Evolutionary conservation across 2,329 filamentous ascomycete species (phyloP), one percentile per base, ranked within the genome.

Genomic region (Fusarium tupiense): DNA sequence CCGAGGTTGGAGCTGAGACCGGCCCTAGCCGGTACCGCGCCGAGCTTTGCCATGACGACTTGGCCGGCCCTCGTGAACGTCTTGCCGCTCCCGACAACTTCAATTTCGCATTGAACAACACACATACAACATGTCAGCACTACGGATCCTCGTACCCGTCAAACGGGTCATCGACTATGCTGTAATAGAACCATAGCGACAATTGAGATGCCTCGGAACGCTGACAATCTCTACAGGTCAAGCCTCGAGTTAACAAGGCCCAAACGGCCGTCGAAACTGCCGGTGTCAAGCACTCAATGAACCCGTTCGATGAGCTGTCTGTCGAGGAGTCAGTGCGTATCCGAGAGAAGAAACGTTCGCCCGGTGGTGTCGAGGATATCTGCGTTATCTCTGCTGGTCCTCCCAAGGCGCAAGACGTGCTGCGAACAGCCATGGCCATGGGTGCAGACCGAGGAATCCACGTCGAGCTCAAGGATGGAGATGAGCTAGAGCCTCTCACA

Each of bases 341-440:
- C 81, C 95, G 96, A 83, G 96, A 98, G 84, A 93, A 94, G 87
- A 93, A 94, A 84, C 84, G 85, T 64, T 90, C 91, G 24, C 89
- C 91, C 24, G 87, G 89, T 74, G 92, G 92, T 79, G 95, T 99
- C 71, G 92, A 95, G 77, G 95, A 98, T 83, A 98, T 99, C 81
- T 91, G 96, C 82, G 93, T 94, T 78, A 91, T 98, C 83, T 93
- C 92, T 62, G 95, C 94, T 58, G 96, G 96, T 10, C 95, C 96
- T 5, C 82, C 95, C 68, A 99, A 98, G 87, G 89, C 94, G 38
- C 90, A 91, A 79, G 96, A 99, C 81, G 91, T 95, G 22, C 90
- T 99, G 63, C 94, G 96, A 67, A 99, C 96, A 22, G 96, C 96
- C 66, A 96, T 99, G 95, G 96, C 96, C 78, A 98, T 99, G 95